Evolutionary conservation across 1,284 basidiomycete species (phyloP).

Genomic region (Trametes hirsuta): DNA sequence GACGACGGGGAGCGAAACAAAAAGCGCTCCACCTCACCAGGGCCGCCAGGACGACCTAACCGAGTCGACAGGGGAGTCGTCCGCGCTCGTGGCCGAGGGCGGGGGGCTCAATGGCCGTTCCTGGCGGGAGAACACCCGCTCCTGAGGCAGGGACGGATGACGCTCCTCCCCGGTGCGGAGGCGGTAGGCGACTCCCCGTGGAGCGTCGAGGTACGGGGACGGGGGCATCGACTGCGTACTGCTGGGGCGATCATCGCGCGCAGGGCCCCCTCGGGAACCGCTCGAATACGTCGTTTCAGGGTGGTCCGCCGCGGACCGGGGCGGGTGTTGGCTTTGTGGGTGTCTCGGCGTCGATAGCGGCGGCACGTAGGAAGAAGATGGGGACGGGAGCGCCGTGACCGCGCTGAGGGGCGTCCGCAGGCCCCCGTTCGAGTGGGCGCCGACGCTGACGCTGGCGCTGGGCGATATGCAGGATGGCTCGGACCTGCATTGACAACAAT

Average conservation of each 20-base stretch:
- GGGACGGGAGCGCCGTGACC: conserved; percentile 20
- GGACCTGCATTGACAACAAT: not conserved
- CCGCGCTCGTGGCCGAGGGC: conserved; percentile 16
- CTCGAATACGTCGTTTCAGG: not conserved
- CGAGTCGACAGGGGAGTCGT: conserved; percentile 37
- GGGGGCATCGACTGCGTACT: conserved; percentile 17
- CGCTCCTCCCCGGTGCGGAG: conserved; percentile 3
- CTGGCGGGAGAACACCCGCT: conserved; percentile 11
- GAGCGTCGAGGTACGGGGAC: conserved; percentile 12
- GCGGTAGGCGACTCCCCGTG: conserved; percentile 1
- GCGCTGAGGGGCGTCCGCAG: conserved; percentile 19
- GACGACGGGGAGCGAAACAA: not conserved
- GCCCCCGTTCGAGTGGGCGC: conserved; percentile 2
- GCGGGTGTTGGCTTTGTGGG: conserved; percentile 5
- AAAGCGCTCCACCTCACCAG: conserved; percentile 11
- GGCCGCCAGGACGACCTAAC: conserved; percentile 26
- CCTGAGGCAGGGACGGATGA: not conserved
- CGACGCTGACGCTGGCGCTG: conserved; percentile 1
- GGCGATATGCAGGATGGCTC: conserved; percentile 9
- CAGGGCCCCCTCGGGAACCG: conserved; percentile 6
- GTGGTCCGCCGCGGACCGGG: conserved; percentile 12
- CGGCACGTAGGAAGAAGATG: conserved; percentile 1
- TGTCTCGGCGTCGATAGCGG: not conserved
- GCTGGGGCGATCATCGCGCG: conserved; percentile 13
- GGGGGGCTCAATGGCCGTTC: conserved; percentile 22